A percentile compares a stretch with the other conserved stretches of the same genome.
Evolutionary conservation across 805 yeast species (phyloP).

Genomic region (Alloascoidea africana): DNA sequence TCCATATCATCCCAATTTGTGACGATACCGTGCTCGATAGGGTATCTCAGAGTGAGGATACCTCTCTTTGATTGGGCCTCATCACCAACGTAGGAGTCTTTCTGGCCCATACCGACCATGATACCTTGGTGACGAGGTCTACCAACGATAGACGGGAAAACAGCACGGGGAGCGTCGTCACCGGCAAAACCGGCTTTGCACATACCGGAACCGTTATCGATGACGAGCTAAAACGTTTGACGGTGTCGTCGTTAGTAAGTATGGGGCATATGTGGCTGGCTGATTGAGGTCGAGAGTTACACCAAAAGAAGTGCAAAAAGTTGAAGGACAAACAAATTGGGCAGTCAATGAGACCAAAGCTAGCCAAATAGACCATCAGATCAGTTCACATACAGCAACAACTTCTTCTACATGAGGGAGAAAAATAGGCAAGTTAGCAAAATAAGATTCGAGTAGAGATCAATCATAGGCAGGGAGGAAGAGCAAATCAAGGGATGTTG

Average conservation of each 20-base stretch:
- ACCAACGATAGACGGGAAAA: slow-evolving; percentile 99
- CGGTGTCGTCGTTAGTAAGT: too few relatives aligned
- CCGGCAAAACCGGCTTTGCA: slow-evolving; percentile 99
- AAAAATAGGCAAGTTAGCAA: too few relatives aligned
- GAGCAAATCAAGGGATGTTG: too few relatives aligned
- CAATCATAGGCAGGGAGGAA: too few relatives aligned
- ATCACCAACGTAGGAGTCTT: slow-evolving; percentile 98
- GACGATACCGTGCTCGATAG: slow-evolving; percentile 99
- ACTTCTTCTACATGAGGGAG: too few relatives aligned
- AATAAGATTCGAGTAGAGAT: too few relatives aligned
- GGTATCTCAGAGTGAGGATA: slow-evolving; percentile 96
- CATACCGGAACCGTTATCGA: slow-evolving; percentile 99
- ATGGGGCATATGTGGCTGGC: too few relatives aligned
- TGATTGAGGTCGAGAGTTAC: too few relatives aligned
- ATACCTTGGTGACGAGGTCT: slow-evolving; percentile 99
- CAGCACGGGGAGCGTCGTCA: slow-evolving; percentile 99
- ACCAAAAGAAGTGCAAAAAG: too few relatives aligned
- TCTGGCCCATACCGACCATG: slow-evolving; percentile 96
- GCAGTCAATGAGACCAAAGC: too few relatives aligned
- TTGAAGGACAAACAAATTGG: too few relatives aligned
- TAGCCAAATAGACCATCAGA: too few relatives aligned
- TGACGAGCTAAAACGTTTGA: slow-evolving; percentile 51
- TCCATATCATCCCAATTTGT: slow-evolving; percentile 99
- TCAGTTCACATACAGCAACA: slow-evolving; percentile 35
- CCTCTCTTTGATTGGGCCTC: slow-evolving; percentile 99